Percentiles rank a stretch among this genome's conserved stretches.
Evolutionary conservation across 2,329 filamentous ascomycete genomes (phyloP).

Genomic region (Dactylellina leptospora): DNA sequence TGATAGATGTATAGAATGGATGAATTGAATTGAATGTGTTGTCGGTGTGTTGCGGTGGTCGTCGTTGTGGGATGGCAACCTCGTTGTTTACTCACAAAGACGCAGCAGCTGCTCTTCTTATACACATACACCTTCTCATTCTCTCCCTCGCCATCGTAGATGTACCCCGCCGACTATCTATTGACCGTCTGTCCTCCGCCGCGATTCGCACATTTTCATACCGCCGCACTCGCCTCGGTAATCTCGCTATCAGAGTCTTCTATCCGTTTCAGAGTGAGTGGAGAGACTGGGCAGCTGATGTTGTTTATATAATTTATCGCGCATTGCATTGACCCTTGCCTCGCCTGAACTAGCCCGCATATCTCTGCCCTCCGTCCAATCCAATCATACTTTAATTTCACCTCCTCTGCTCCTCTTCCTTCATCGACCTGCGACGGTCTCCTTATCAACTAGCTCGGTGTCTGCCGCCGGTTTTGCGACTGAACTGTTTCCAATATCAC

Average conservation of each 20-base stretch:
- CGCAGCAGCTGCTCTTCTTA: not conserved
- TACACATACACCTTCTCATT: not conserved
- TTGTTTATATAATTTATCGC: slow-evolving; percentile 52
- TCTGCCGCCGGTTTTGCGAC: too few species aligned
- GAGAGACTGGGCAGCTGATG: slow-evolving; percentile 8
- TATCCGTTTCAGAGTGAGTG: not conserved
- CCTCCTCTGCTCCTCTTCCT: slow-evolving; percentile 47
- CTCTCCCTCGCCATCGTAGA: too few species aligned
- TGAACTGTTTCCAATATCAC: too few species aligned
- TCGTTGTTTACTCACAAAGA: slow-evolving; percentile 49
- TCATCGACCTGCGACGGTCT: slow-evolving; percentile 9
- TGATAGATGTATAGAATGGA: too few species aligned
- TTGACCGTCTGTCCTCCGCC: too few species aligned
- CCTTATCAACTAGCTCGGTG: slow-evolving; percentile 8
- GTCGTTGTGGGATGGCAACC: slow-evolving; percentile 39
- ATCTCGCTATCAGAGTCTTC: too few species aligned
- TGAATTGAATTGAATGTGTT: too few species aligned
- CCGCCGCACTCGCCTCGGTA: too few species aligned
- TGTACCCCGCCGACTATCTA: too few species aligned
- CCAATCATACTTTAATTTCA: slow-evolving; percentile 26
- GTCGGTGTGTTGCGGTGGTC: slow-evolving; percentile 41
- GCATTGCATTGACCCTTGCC: slow-evolving; percentile 50
- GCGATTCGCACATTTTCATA: too few species aligned
- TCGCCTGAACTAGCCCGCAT: slow-evolving; percentile 37
- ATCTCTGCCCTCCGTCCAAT: slow-evolving; percentile 33